Percentiles rank a stretch among this genome's conserved stretches.
phyloP scores from a whole-genome alignment of 768 basidiomycete species.

The Rhodocollybia butyracea region DNA sequence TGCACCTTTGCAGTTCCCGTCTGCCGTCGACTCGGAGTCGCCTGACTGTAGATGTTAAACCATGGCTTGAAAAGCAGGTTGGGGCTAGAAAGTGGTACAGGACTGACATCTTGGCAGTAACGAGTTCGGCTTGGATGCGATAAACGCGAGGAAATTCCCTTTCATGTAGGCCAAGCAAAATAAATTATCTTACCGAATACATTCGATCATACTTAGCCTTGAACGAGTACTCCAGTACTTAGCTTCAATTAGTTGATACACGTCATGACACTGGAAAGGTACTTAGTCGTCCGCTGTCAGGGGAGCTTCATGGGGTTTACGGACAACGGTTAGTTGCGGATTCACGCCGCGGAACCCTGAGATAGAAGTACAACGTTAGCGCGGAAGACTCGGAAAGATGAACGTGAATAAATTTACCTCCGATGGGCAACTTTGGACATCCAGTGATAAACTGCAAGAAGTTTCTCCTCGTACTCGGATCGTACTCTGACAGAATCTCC shows the following conservation, averaged over 20 bases:
- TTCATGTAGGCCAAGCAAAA: no score
- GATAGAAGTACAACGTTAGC: no score
- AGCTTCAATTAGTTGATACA: slow-evolving; percentile 97
- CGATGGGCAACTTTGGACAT: slow-evolving; percentile 93
- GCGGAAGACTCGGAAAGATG: neutral
- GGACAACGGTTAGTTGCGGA: slow-evolving; percentile 92
- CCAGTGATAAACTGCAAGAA: slow-evolving; percentile 98
- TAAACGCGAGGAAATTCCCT: no score
- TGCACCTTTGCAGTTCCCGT: no score
- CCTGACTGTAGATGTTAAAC: no score
- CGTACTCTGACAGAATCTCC: slow-evolving; percentile 83
- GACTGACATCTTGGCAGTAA: no score
- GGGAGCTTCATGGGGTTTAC: slow-evolving; percentile 93
- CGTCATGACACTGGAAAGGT: slow-evolving; percentile 97
- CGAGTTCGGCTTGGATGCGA: no score
- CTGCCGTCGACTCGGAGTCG: no score
- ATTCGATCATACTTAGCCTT: no score
- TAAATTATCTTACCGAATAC: no score
- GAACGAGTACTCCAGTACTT: slow-evolving; percentile 91
- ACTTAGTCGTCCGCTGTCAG: slow-evolving; percentile 90
- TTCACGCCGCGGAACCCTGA: slow-evolving; percentile 92
- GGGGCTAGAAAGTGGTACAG: no score
- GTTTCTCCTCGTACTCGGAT: slow-evolving; percentile 71
- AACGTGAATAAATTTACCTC: slow-evolving; percentile 53
- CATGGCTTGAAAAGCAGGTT: no score